A percentile compares a stretch with the other conserved stretches of the same genome.
Conservation (phyloP, 164 flowering plant species). For the Macadamia tetraphylla region DNA sequence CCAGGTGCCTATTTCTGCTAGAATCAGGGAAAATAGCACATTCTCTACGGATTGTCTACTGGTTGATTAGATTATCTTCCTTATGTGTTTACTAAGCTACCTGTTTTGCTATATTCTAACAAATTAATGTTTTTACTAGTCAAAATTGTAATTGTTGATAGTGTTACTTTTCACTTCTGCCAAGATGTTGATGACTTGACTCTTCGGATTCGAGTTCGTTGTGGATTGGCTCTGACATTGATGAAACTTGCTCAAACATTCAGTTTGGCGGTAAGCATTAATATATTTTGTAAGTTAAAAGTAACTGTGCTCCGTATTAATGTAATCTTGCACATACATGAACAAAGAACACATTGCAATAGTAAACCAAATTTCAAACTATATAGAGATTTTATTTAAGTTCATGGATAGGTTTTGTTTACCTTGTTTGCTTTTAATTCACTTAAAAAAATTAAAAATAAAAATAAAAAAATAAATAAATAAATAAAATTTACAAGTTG, state of each 20-base stretch:
- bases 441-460: too few species aligned
- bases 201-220: slow-evolving; percentile 69
- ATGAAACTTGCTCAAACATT: slow-evolving; percentile 79
- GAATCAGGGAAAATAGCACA: too few species aligned
- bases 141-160: slow-evolving; percentile 71
- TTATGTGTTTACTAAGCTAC: not conserved
- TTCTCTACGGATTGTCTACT: too few species aligned
- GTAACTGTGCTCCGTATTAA: not conserved
- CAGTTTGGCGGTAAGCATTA: slow-evolving; percentile 58
- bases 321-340: not conserved
- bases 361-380: too few species aligned
- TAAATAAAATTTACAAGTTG: too few species aligned
- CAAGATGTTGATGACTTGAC: slow-evolving; percentile 91
- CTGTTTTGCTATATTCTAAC: slow-evolving; percentile 1
- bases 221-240: slow-evolving; percentile 72
- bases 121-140: slow-evolving; percentile 40
- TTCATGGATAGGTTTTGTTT: too few species aligned
- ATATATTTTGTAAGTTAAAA: too few species aligned
- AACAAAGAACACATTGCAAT: not conserved
- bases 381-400: too few species aligned
- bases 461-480: too few species aligned
- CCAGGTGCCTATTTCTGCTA: too few species aligned
- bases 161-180: slow-evolving; percentile 88
- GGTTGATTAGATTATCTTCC: too few species aligned
- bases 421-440: too few species aligned